A percentile compares a stretch with the other conserved stretches of the same genome.
Conservation (phyloP, 495 filamentous ascomycete species). For the Hapsidospora chrysogenum region DNA sequence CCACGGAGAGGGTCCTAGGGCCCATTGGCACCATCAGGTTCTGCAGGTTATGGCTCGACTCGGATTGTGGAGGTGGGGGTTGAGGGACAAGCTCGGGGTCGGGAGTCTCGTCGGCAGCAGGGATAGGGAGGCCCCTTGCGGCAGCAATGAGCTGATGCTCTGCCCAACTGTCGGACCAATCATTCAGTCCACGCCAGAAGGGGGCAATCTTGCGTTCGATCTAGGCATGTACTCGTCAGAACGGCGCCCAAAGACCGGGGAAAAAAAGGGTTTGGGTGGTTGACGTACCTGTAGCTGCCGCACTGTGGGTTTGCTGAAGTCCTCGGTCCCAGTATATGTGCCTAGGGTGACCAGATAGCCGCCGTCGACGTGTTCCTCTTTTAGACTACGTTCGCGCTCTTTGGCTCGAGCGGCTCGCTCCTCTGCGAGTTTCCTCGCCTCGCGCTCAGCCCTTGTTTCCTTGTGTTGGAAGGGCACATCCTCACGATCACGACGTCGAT, state of each 20-base stretch:
- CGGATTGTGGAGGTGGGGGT: conserved; percentile 18
- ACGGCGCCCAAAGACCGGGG: background rate
- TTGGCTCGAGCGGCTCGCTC: conserved; percentile 56
- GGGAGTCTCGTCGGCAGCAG: conserved; percentile 66
- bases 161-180: conserved; percentile 77
- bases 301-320: conserved; percentile 81
- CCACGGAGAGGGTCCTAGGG: conserved; percentile 53
- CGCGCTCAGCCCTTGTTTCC: conserved; percentile 84
- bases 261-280: background rate
- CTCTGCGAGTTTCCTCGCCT: conserved; percentile 68
- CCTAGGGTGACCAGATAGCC: conserved; percentile 91
- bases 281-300: conserved; percentile 73
- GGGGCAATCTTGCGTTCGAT: conserved; percentile 86
- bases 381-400: conserved; percentile 84
- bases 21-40: conserved; percentile 62
- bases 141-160: conserved; percentile 88
- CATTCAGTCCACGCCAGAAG: conserved; percentile 87
- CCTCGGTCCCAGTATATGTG: conserved; percentile 79
- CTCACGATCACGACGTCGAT: conserved; percentile 7
- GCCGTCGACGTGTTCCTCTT: conserved; percentile 85
- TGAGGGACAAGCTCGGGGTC: conserved; percentile 42
- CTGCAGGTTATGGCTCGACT: conserved; percentile 34
- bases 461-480: conserved; percentile 35
- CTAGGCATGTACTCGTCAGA: conserved; percentile 27
- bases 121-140: conserved; percentile 70